Evolutionary conservation across 129 eudicot genomes (phyloP).

Genomic region (Erigeron canadensis): DNA sequence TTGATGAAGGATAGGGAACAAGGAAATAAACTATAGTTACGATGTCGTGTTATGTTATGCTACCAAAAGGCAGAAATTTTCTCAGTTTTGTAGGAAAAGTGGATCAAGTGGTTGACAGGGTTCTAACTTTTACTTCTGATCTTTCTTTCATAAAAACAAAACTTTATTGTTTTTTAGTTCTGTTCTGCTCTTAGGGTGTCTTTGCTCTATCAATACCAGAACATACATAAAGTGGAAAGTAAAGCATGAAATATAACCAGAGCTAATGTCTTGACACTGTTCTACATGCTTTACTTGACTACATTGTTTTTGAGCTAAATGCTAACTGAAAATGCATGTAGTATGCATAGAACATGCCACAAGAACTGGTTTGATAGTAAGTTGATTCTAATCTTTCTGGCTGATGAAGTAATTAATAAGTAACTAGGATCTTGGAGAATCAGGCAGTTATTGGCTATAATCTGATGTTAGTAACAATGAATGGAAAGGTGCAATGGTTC

Average conservation of each 20-base stretch:
- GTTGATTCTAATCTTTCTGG: background rate
- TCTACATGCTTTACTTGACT: background rate
- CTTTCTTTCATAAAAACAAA: background rate
- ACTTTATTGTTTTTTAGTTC: background rate
- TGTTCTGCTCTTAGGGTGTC: background rate
- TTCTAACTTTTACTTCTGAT: background rate
- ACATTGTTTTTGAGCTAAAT: background rate
- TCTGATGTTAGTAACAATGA: background rate
- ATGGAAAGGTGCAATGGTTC: background rate
- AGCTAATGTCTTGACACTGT: background rate
- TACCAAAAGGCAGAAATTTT: background rate
- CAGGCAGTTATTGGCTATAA: background rate
- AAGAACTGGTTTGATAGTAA: background rate
- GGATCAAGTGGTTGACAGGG: background rate
- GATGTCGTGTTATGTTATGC: background rate
- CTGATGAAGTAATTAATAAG: background rate
- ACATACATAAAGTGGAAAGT: background rate
- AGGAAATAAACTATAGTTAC: background rate
- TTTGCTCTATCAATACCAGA: background rate
- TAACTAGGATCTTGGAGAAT: background rate
- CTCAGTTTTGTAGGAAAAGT: background rate
- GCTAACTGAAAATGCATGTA: background rate
- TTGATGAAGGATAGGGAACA: slow-evolving; percentile 12
- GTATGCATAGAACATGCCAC: background rate
- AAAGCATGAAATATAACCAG: background rate